phyloP scores from a whole-genome alignment of 2,329 filamentous ascomycete species.

The Byssoonygena ceratinophila region DNA sequence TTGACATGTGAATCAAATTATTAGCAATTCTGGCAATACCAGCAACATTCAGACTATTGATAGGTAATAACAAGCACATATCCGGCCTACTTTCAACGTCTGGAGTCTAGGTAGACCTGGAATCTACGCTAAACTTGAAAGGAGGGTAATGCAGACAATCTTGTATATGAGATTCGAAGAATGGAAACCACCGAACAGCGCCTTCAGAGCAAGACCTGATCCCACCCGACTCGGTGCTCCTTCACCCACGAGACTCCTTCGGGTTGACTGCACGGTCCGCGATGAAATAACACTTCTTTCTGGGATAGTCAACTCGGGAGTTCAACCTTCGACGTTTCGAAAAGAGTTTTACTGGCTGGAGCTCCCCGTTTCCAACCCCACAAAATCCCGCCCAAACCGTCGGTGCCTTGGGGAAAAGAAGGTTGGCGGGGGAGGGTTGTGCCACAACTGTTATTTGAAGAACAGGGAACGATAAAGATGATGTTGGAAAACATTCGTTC shows the following conservation, averaged over 20 bases:
- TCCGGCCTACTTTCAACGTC: no score
- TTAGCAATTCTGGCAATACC: no score
- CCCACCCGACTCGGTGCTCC: neutral
- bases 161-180: neutral
- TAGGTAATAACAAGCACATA: no score
- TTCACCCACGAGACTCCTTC: neutral
- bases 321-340: neutral
- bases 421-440: neutral
- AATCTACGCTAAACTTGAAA: neutral
- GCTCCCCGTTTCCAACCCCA: neutral
- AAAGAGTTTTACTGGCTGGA: neutral
- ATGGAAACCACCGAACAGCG: neutral
- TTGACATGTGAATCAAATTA: no score
- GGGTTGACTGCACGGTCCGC: neutral
- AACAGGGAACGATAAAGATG: neutral
- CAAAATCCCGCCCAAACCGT: neutral
- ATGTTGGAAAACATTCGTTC: neutral
- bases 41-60: no score
- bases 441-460: neutral
- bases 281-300: neutral
- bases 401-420: constrained; percentile 2
- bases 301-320: neutral
- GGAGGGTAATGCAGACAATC: neutral
- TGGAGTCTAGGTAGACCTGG: no score
- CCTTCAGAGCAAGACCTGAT: neutral